Evolutionary conservation across 163 green algal genomes (phyloP), one percentile per base, ranked within the genome.

Genomic region (Scenedesmus sp.): DNA sequence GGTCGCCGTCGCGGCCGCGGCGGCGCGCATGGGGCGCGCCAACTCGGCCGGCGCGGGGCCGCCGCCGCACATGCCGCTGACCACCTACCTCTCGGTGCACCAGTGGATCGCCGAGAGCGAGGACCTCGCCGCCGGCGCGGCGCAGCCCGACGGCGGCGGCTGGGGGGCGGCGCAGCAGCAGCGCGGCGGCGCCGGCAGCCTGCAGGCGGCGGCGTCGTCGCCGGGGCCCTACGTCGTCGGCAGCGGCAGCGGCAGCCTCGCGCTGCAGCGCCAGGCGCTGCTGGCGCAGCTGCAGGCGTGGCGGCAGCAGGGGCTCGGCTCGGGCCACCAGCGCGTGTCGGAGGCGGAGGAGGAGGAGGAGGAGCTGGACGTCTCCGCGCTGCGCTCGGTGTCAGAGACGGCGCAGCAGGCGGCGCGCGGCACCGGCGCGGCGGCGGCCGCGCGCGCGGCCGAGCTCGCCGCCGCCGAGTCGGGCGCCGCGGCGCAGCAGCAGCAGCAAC

Each of bases 71-170:
- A 81, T 81, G 74, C 62, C 48, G 24, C 74, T 81, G 34, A 33
- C 66, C 20, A 22, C 62, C 4, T 81, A 69, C 51, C 11, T 81
- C 36, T 81, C 74, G 6, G 74, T 81, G 34, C 62, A 81, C 15
- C 62, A 75, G 33, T 81, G 74, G 74, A 39, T 81, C 17, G 51
- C 45, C 14, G 62, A 67, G 50, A 54, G 44, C 34, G 50, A 63
- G 36, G 74, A 66, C 15, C 15, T 69, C 22, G 57, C 39, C 20
- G 33, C 33, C 50, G 39, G 39, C 39, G 36, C 29, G 31, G 31
- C 58, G 50, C 48, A 28, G 9, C 18, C 20, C 36, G 7, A 17
- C 65, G 50, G 33, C 33, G 29, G 10, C 24, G 20, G 64, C 64
- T 13, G 22, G 42, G 57, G 4, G 42, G 53, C 56, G 70, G 50